Evolutionary conservation across 768 basidiomycete species (phyloP).

Genomic region (Mrakia hoshinonis): DNA sequence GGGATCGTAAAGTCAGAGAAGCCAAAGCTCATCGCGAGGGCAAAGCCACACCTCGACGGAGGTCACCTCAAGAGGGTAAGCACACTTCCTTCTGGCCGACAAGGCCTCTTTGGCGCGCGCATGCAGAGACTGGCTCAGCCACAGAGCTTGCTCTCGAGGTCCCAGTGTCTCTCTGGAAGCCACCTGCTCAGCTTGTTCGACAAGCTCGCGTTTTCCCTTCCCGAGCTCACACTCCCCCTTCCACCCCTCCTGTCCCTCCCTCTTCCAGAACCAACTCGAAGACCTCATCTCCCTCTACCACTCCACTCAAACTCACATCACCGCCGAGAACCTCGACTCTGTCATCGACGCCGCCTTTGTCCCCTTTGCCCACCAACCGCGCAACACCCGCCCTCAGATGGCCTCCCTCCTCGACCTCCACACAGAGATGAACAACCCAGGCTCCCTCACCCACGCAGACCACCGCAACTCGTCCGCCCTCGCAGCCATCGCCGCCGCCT

Average conservation of each 20-base stretch:
- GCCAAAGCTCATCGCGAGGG: background rate
- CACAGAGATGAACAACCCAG: conserved; percentile 26
- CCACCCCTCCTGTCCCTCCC: background rate
- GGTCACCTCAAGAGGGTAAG: conserved; percentile 12
- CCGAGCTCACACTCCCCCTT: background rate
- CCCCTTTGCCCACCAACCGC: background rate
- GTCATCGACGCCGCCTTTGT: conserved; percentile 22
- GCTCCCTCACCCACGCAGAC: conserved; percentile 8
- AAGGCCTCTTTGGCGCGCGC: too few relatives aligned
- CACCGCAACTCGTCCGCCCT: background rate
- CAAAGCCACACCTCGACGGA: background rate
- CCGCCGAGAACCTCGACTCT: conserved; percentile 20
- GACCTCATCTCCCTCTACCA: conserved; percentile 14
- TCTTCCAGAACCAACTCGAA: background rate
- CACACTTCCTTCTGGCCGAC: background rate
- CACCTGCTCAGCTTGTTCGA: too few relatives aligned
- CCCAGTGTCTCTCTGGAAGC: too few relatives aligned
- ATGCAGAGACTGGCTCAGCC: background rate
- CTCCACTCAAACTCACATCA: conserved; percentile 10
- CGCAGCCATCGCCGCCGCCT: background rate
- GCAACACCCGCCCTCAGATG: conserved; percentile 21
- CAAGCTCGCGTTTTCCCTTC: conserved; percentile 10
- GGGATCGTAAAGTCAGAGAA: background rate
- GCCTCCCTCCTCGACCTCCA: conserved; percentile 27
- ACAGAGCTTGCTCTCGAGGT: background rate